Conservation (phyloP, 768 basidiomycete species). For the Termitomyces sp. region DNA sequence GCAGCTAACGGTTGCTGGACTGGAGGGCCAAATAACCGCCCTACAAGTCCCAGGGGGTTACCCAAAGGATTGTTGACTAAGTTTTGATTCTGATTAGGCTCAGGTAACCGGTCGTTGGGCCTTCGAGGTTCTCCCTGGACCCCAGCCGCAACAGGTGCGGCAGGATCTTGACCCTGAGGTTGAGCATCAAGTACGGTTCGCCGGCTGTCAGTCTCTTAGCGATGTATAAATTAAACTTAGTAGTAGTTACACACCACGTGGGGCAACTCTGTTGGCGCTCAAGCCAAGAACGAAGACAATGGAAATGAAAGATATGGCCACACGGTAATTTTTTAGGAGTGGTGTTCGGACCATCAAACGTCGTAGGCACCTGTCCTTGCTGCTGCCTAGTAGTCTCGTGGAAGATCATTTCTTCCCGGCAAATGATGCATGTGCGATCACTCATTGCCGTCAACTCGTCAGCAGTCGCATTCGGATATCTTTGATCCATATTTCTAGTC, state of each 20-base stretch:
- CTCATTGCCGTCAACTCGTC: slow-evolving; percentile 77
- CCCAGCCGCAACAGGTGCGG: slow-evolving; percentile 18
- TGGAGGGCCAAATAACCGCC: slow-evolving; percentile 51
- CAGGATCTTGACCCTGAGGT: slow-evolving; percentile 27
- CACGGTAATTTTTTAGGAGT: slow-evolving; percentile 96
- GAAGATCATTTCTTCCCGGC: slow-evolving; percentile 88
- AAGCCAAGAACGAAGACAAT: slow-evolving; percentile 95
- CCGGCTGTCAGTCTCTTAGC: slow-evolving; percentile 40
- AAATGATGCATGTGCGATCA: slow-evolving; percentile 96
- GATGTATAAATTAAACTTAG: slow-evolving; percentile 1
- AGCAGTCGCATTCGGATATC: slow-evolving; percentile 88
- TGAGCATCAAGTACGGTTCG: slow-evolving; percentile 65
- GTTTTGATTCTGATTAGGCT: slow-evolving; percentile 27
- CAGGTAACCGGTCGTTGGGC: slow-evolving; percentile 20
- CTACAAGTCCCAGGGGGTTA: slow-evolving; percentile 48
- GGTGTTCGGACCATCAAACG: slow-evolving; percentile 76
- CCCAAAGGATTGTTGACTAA: slow-evolving; percentile 38
- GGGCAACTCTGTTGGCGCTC: slow-evolving; percentile 99
- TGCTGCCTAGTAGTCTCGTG: slow-evolving; percentile 8
- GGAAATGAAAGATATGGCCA: slow-evolving; percentile 97
- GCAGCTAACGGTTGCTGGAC: slow-evolving; percentile 33
- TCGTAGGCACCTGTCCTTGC: slow-evolving; percentile 19
- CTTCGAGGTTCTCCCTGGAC: slow-evolving; percentile 24
- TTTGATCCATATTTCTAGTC: slow-evolving; percentile 92
- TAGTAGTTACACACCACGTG: slow-evolving; percentile 67